These are phyloP conservation scores for Tylopilus sp. DNA, from an alignment of 1,284 basidiomycete species.

Conservation along the genomic window DNA sequence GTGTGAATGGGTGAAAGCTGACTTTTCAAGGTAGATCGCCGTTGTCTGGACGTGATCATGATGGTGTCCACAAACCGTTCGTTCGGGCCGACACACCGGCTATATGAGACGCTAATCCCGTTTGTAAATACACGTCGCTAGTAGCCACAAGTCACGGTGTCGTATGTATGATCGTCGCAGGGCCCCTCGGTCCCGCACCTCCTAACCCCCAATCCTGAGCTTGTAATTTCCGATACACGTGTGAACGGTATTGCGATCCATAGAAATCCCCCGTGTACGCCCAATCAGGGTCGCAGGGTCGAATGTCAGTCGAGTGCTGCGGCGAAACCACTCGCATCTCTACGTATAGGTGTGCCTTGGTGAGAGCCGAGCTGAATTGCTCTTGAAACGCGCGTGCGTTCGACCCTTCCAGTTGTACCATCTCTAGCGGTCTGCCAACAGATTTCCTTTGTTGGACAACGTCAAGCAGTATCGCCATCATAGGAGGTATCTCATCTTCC, in stretches of 20 bases:
- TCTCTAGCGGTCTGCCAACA: conserved; percentile 27
- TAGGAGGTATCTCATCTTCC: conserved; percentile 30
- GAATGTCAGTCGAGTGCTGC: conserved; percentile 19
- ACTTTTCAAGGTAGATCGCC: conserved; percentile 16
- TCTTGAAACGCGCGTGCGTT: conserved; percentile 28
- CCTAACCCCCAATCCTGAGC: conserved; percentile 28
- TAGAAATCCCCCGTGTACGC: conserved; percentile 29
- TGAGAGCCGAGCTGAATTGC: conserved; percentile 22
- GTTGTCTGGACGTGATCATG: conserved; percentile 3
- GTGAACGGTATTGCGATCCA: conserved; percentile 30
- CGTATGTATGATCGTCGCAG: conserved; percentile 27
- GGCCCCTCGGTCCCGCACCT: conserved; percentile 25
- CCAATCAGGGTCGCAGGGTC: conserved; percentile 27
- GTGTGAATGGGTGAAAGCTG: conserved; percentile 12
- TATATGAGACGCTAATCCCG: background rate
- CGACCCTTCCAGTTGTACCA: conserved; percentile 27
- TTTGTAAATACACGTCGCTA: conserved; percentile 5
- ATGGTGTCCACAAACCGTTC: background rate
- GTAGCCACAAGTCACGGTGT: conserved; percentile 16
- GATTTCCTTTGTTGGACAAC: conserved; percentile 33
- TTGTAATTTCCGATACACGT: conserved; percentile 32
- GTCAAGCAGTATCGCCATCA: conserved; percentile 32
- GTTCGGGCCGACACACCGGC: background rate
- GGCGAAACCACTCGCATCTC: conserved; percentile 21
- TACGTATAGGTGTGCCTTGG: conserved; percentile 30